Conservation (phyloP, 2,329 filamentous ascomycete species). For the Chlorencoelia australis region DNA sequence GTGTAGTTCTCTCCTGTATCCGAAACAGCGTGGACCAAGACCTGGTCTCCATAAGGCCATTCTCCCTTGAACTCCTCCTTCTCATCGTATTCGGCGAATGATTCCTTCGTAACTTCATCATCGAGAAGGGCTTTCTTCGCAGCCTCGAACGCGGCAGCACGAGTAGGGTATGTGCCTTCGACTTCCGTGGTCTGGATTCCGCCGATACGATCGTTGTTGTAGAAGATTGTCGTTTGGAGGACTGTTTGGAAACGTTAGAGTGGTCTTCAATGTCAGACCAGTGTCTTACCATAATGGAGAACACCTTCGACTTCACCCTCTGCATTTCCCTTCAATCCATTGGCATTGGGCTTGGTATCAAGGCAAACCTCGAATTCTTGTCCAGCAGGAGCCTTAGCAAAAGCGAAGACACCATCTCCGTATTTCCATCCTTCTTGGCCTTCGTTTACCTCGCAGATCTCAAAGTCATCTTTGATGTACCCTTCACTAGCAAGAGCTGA, state of each 20-base stretch:
- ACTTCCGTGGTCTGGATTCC: constrained; percentile 30
- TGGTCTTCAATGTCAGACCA: background rate
- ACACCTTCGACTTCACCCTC: constrained; percentile 17
- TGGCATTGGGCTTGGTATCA: constrained; percentile 31
- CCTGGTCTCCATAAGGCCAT: constrained; percentile 37
- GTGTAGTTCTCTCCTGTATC: constrained; percentile 33
- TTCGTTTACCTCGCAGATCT: constrained; percentile 22
- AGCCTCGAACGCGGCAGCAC: constrained; percentile 27
- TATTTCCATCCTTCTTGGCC: constrained; percentile 27
- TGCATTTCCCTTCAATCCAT: constrained; percentile 16
- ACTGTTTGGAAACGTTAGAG: constrained; percentile 23
- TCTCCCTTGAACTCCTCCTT: constrained; percentile 23
- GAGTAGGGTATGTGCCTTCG: constrained; percentile 28
- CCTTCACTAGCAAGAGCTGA: constrained; percentile 26
- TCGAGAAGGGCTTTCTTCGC: constrained; percentile 28
- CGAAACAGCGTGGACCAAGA: constrained; percentile 34
- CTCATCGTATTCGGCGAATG: constrained; percentile 30
- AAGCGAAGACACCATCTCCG: constrained; percentile 31
- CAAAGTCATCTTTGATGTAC: constrained; percentile 31
- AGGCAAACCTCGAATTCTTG: constrained; percentile 31
- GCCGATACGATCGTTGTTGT: constrained; percentile 30
- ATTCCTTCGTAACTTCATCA: constrained; percentile 24
- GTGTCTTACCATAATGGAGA: constrained; percentile 22
- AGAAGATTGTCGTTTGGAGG: constrained; percentile 34
- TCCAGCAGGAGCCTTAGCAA: constrained; percentile 28